Evolutionary conservation across 2,329 filamentous ascomycete species (phyloP).

Genomic region (Drechslerella stenobrocha): DNA sequence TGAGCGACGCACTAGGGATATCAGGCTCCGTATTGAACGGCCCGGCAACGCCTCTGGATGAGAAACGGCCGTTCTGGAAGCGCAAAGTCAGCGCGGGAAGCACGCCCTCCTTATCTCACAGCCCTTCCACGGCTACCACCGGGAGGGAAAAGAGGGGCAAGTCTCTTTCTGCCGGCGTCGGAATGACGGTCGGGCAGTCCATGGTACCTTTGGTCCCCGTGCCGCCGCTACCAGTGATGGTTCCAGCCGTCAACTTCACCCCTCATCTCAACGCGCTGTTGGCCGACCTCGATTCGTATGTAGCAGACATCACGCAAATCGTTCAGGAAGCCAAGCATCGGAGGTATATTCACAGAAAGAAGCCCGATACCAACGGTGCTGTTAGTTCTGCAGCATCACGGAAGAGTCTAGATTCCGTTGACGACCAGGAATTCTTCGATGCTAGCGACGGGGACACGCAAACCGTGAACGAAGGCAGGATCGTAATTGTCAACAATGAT

Average conservation of each 20-base stretch:
- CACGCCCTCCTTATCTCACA: slow-evolving; percentile 55
- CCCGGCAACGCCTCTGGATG: slow-evolving; percentile 54
- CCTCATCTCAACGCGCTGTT: slow-evolving; percentile 83
- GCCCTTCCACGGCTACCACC: slow-evolving; percentile 55
- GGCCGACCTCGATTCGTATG: slow-evolving; percentile 78
- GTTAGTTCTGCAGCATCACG: slow-evolving; percentile 56
- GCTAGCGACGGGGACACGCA: slow-evolving; percentile 65
- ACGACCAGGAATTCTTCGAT: slow-evolving; percentile 91
- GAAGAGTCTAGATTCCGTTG: slow-evolving; percentile 78
- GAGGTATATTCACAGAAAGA: slow-evolving; percentile 63
- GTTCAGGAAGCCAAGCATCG: slow-evolving; percentile 78
- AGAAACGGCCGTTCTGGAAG: slow-evolving; percentile 86
- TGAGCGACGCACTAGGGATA: slow-evolving; percentile 31
- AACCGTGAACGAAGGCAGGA: slow-evolving; percentile 49
- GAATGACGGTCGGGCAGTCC: slow-evolving; percentile 33
- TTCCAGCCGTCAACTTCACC: slow-evolving; percentile 66
- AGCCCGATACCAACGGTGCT: slow-evolving; percentile 34
- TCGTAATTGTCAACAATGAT: slow-evolving; percentile 51
- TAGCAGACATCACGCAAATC: slow-evolving; percentile 77
- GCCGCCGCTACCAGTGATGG: slow-evolving; percentile 54
- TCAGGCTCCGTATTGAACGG: slow-evolving; percentile 6
- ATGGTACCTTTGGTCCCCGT: slow-evolving; percentile 38
- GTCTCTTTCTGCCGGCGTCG: slow-evolving; percentile 46
- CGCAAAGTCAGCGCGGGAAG: slow-evolving; percentile 70
- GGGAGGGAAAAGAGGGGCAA: slow-evolving; percentile 48